Conservation (phyloP, 2,329 filamentous ascomycete species). For the Penicillium hordei region DNA sequence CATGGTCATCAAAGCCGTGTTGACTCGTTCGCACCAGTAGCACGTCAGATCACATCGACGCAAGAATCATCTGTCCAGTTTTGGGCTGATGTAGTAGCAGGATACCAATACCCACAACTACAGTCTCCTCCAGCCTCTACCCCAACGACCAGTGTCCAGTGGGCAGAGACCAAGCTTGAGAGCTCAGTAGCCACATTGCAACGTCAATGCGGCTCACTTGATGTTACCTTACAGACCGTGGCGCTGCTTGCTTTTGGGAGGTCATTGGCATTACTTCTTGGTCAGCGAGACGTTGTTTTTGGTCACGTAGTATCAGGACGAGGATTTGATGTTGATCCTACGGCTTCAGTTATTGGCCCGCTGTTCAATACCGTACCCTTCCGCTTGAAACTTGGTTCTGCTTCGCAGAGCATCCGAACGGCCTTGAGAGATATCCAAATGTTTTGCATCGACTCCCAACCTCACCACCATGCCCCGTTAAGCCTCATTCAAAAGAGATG, state of each 20-base stretch:
- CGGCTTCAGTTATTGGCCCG: not conserved
- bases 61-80: not conserved
- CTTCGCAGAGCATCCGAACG: not conserved
- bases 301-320: conserved; percentile 6
- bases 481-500: conserved; percentile 5
- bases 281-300: conserved; percentile 7
- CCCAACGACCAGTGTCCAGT: not conserved
- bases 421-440: not conserved
- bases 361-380: conserved; percentile 7
- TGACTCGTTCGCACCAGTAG: not conserved
- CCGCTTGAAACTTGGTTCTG: not conserved
- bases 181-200: not conserved
- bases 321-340: not conserved
- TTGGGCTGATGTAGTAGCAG: not conserved
- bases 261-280: conserved; percentile 1
- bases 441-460: conserved; percentile 4
- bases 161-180: not conserved
- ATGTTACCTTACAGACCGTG: conserved; percentile 4
- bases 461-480: conserved; percentile 2
- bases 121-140: not conserved
- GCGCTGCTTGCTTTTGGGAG: conserved; percentile 1
- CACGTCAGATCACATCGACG: not conserved
- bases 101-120: not conserved
- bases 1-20: not conserved
- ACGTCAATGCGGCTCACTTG: not conserved